Evolutionary conservation across 1,284 basidiomycete genomes (phyloP), one percentile per base, ranked within the genome.

Genomic region (Inonotus hispidus): DNA sequence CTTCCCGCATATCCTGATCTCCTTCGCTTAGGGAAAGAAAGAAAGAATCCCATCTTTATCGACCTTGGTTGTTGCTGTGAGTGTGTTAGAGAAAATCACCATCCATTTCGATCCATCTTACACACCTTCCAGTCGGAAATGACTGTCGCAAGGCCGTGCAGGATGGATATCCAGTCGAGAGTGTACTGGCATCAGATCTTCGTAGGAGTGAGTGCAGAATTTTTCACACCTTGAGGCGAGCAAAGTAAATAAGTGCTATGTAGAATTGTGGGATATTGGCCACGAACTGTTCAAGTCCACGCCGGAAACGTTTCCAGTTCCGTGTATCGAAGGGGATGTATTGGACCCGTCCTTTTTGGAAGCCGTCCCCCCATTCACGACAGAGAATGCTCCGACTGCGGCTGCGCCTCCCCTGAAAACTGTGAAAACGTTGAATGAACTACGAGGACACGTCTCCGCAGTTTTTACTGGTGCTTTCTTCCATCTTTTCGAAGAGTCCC

Each of bases 401-500:
- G n/a, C n/a, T n/a, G n/a, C n/a, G n/a, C n/a, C n/a, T n/a, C n/a
- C n/a, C n/a, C n/a, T n/a, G n/a, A n/a, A n/a, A n/a, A n/a, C n/a
- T n/a, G n/a, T n/a, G n/a, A n/a, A n/a, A n/a, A n/a, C n/a, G n/a
- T n/a, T n/a, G n/a, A n/a, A n/a, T n/a, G n/a, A n/a, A 1, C 73
- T 82, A 0, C 74, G 72, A 46, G 76, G 77, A 2, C 74, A 75
- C 55, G 68, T 79, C 41, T 75, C 79, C 7, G 78, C 73, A 11
- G 78, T 83, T n/a, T n/a, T n/a, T n/a, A n/a, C n/a, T n/a, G n/a
- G n/a, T n/a, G n/a, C n/a, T n/a, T 75, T 83, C 68, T 83, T 83
- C 70, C 81, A 83, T 65, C 72, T 83, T 25, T 83, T 83, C 69
- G 65, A 70, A 57, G 74, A 81, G 65, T 73, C 73, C 19, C 53